Base-by-base conservation (phyloP, 148 eudicot genomes). In the Gaultheria prostrata region DNA sequence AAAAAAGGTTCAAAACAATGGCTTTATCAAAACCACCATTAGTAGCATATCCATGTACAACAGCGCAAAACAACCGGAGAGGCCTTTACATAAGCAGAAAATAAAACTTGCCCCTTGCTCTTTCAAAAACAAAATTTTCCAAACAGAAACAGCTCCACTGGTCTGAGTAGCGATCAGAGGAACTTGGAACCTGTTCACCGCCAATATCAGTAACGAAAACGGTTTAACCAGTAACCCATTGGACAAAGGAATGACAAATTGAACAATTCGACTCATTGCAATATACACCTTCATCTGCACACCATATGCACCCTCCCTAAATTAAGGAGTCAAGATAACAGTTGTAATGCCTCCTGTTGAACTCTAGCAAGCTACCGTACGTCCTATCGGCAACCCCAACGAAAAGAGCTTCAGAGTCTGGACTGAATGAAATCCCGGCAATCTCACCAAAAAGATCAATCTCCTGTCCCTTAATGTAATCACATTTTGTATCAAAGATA, bases 401-500 rank as follows among this genome's bases (percentile, higher is more conserved):
- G 83, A 95, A 95, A 75, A 95, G 84, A 8, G 98, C 92, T 87
- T 95, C 98, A 0, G 94, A 85, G 81, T 94, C 98, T 0, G 98
- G 94, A 86, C 98, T 95, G 76, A 95, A 95, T 0, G 95, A 93
- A 32, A 95, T 89, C 12, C 98, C 98, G 12, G 93, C 94, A 77
- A 94, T 94, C 86, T 95, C 98, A 39, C 98, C 98, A 71, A 95
- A 95, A 39, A 95, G 85, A 86, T 95, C 98, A 17, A 95, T 92
- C 85, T 95, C 98, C 73, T 95, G 98, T 7, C 79, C 90, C 39
- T 81, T 84, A 39, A 76, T 76, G 24, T 93, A 95, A 15, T 91
- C 90, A 7, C 89, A 89, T 12, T 82, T 72, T 2, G 91, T 83
- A n/a, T 95, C 95, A 28, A 91, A 92, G 61, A 95, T 86, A 70